phyloP scores from a whole-genome alignment of 139 green algal genomes.

The Picochlorum sp. region DNA sequence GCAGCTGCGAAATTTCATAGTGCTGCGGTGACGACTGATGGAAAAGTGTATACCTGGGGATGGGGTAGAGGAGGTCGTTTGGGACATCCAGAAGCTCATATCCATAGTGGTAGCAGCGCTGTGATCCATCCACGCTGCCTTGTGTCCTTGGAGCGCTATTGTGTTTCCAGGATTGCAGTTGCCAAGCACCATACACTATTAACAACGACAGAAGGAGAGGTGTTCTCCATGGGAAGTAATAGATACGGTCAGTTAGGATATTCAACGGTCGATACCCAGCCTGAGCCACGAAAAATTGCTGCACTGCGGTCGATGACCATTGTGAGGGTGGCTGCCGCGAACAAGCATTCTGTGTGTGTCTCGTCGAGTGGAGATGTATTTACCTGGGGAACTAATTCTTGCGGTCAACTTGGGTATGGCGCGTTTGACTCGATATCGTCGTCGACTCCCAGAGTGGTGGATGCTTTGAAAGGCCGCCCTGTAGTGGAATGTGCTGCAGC shows the following conservation, averaged over 20 bases:
- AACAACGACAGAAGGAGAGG: conserved; percentile 59
- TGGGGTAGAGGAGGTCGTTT: conserved; percentile 78
- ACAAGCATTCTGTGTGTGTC: conserved; percentile 75
- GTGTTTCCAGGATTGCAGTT: conserved; percentile 39
- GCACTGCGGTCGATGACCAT: conserved; percentile 37
- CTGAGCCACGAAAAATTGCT: conserved; percentile 51
- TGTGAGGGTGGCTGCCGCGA: conserved; percentile 65
- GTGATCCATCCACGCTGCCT: conserved; percentile 49
- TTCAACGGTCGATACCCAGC: conserved; percentile 58
- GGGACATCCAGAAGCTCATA: conserved; percentile 70
- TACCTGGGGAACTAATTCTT: conserved; percentile 71
- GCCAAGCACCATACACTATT: conserved; percentile 88
- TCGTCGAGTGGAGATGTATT: conserved; percentile 57
- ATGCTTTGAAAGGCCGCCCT: conserved; percentile 58
- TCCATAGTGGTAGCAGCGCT: conserved; percentile 69
- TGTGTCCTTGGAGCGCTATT: conserved; percentile 19
- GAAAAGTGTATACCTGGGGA: conserved; percentile 76
- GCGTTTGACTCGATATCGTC: conserved; percentile 60
- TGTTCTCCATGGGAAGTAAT: conserved; percentile 73
- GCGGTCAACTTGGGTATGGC: conserved; percentile 78
- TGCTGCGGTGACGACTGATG: conserved; percentile 55
- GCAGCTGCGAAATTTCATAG: conserved; percentile 83
- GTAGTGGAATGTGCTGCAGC: conserved; percentile 60
- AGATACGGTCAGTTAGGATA: conserved; percentile 65
- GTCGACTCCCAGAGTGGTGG: conserved; percentile 61